Conservation (phyloP, 148 eudicot species). For the Rhododendron mucronatum region DNA sequence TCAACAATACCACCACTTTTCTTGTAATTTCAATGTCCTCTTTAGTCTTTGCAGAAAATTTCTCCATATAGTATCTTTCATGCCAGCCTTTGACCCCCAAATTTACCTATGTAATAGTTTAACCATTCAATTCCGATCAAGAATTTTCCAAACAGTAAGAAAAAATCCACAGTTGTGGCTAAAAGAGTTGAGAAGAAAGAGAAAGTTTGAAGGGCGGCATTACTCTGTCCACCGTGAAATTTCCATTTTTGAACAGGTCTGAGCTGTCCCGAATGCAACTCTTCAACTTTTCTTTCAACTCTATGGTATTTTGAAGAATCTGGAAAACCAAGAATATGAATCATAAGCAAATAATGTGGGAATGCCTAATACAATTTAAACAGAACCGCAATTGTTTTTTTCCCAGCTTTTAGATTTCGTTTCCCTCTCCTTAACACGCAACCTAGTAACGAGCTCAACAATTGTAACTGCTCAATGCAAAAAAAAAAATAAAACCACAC, state of each 20-base stretch:
- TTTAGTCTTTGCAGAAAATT: slow-evolving; percentile 22
- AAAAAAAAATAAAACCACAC: too few species aligned
- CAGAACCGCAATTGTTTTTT: too few species aligned
- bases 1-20: slow-evolving; percentile 23
- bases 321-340: neutral
- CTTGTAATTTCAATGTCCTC: slow-evolving; percentile 19
- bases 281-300: slow-evolving; percentile 31
- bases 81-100: slow-evolving; percentile 28
- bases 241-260: slow-evolving; percentile 29
- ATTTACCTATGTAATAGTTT: slow-evolving; percentile 22
- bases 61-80: slow-evolving; percentile 36
- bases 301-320: slow-evolving; percentile 18
- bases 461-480: too few species aligned
- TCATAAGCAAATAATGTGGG: slow-evolving; percentile 6
- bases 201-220: neutral
- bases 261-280: neutral
- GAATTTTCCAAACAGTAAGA: too few species aligned
- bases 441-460: too few species aligned
- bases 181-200: neutral
- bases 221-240: slow-evolving; percentile 24
- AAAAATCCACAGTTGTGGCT: too few species aligned
- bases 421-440: too few species aligned
- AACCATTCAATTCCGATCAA: neutral
- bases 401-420: too few species aligned
- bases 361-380: too few species aligned